These are phyloP conservation scores for Grigorovia yakushimaensis DNA, from an alignment of 805 yeast species.

Conservation along the genomic window DNA sequence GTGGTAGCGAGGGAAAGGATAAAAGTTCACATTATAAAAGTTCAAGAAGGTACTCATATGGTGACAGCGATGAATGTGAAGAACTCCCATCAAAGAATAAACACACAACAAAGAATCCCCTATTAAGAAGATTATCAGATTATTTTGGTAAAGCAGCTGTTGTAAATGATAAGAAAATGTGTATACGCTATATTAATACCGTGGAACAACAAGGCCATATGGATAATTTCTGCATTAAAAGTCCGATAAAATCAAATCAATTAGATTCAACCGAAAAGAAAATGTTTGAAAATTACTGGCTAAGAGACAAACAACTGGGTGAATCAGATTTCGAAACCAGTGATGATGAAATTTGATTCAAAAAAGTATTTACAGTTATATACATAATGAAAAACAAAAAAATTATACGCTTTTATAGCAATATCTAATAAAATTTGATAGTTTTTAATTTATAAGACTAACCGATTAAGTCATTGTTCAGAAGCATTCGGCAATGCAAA, in stretches of 20 bases:
- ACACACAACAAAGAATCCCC: neutral
- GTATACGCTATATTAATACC: neutral
- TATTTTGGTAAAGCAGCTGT: neutral
- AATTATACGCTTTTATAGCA: too few species aligned
- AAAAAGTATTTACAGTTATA: too few species aligned
- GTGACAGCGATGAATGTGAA: neutral
- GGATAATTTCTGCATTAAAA: neutral
- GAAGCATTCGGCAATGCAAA: too few species aligned
- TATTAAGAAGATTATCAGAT: neutral
- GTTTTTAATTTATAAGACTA: too few species aligned
- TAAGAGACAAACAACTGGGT: slow-evolving; percentile 16
- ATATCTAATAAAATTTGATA: too few species aligned
- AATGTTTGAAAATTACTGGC: slow-evolving; percentile 15
- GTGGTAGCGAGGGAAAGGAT: neutral
- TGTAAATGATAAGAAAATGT: neutral
- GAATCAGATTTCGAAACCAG: slow-evolving; percentile 26
- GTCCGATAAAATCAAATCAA: neutral
- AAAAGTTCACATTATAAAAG: neutral
- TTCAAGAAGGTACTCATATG: neutral
- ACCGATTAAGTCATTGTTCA: too few species aligned
- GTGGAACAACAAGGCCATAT: neutral
- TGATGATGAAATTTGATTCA: slow-evolving; percentile 21
- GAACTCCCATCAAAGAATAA: neutral
- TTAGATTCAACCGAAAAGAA: neutral
- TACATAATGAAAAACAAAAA: too few species aligned